These are phyloP conservation scores for Lippia alba DNA, from an alignment of 305 asterid genomes.

Conservation along the genomic window DNA sequence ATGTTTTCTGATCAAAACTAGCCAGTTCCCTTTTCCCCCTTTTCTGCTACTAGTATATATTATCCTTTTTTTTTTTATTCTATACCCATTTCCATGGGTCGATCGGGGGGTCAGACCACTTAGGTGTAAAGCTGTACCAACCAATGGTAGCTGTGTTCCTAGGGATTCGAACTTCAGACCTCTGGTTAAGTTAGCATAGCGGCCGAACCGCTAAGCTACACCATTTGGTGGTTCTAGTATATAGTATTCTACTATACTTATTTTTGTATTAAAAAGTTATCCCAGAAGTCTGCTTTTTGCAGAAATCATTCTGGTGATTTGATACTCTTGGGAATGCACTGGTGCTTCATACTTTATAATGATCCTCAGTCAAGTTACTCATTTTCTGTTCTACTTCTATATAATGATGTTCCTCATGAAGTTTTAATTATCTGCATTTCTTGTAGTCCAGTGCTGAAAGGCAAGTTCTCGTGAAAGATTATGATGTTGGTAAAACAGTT, in stretches of 20 bases:
- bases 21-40: slow-evolving; percentile 8
- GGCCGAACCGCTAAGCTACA: too few relatives aligned
- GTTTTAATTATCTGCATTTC: slow-evolving; percentile 28
- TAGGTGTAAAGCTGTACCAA: too few relatives aligned
- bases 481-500: slow-evolving; percentile 68
- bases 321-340: slow-evolving; percentile 23
- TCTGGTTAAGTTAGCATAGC: too few relatives aligned
- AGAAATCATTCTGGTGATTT: slow-evolving; percentile 32
- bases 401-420: slow-evolving; percentile 19
- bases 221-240: neutral
- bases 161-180: too few relatives aligned
- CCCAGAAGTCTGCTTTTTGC: slow-evolving; percentile 5
- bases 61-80: neutral
- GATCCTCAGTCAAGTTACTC: slow-evolving; percentile 14
- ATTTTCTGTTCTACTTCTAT: slow-evolving; percentile 23
- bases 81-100: too few relatives aligned
- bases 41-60: slow-evolving; percentile 3
- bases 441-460: slow-evolving; percentile 83
- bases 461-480: slow-evolving; percentile 92
- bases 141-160: too few relatives aligned
- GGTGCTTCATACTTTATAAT: slow-evolving; percentile 15
- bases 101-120: too few relatives aligned
- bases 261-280: slow-evolving; percentile 23
- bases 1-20: slow-evolving; percentile 12
- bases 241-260: neutral